Conservation (phyloP, 768 basidiomycete genomes). For the Lentinula guzmanii region DNA sequence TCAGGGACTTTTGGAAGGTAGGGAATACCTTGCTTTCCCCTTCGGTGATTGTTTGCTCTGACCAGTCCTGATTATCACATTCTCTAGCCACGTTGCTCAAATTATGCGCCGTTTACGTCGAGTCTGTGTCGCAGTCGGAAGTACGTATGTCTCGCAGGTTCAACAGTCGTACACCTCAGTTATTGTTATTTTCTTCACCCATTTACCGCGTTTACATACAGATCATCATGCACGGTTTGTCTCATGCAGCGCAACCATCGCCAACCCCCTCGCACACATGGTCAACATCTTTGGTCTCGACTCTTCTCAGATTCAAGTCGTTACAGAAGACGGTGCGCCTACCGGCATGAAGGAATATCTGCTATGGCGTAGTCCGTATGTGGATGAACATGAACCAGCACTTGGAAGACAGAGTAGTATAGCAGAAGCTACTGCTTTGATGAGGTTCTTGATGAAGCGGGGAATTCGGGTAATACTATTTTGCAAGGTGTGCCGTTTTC, state of each 20-base stretch:
- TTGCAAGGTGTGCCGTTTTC: slow-evolving; percentile 53
- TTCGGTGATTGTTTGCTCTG: neutral
- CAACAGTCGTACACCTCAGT: too few relatives aligned
- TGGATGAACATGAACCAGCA: slow-evolving; percentile 47
- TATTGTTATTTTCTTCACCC: too few relatives aligned
- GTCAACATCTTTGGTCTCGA: slow-evolving; percentile 64
- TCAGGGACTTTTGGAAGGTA: slow-evolving; percentile 76
- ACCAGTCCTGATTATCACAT: neutral
- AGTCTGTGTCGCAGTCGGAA: slow-evolving; percentile 72
- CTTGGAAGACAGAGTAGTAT: slow-evolving; percentile 55
- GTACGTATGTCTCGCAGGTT: slow-evolving; percentile 31
- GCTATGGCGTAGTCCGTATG: slow-evolving; percentile 66
- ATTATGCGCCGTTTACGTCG: slow-evolving; percentile 72
- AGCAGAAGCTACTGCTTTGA: slow-evolving; percentile 62
- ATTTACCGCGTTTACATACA: too few relatives aligned
- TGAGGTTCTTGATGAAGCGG: slow-evolving; percentile 76
- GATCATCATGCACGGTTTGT: slow-evolving; percentile 60
- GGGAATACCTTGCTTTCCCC: neutral
- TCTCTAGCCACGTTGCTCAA: slow-evolving; percentile 68
- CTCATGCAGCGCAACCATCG: slow-evolving; percentile 85
- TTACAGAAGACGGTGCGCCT: slow-evolving; percentile 80
- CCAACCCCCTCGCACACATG: slow-evolving; percentile 75
- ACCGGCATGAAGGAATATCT: slow-evolving; percentile 75
- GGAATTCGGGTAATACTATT: slow-evolving; percentile 85
- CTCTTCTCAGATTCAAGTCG: slow-evolving; percentile 51